Base-by-base conservation (phyloP, 495 filamentous ascomycete genomes). In the Daldinia concentrica region DNA sequence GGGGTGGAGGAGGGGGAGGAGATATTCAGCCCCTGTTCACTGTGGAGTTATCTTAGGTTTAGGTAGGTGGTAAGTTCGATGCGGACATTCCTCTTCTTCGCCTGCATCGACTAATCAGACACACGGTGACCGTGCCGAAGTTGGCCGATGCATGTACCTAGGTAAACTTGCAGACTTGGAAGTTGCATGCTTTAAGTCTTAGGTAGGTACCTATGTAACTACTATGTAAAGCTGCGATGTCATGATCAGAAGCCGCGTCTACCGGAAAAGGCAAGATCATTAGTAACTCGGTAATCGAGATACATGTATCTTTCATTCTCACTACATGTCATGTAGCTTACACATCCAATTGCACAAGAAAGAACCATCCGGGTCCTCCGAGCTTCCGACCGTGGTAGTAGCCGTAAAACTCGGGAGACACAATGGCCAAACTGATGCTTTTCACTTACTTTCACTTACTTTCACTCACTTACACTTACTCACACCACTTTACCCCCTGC, bases 361-460 rank as follows among this genome's bases (percentile, higher is more conserved):
- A 9, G 7, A 9, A 9, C 1, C 43, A 24, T 48, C 43, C 43
- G 43, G 19, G 43, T 48, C 19, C 43, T 48, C 19, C 43, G 9
- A 48, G 43, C 3, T 48, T 8, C 22, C 22, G 19, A 48, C 43
- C 19, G 43, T 9, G 43, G 43, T 1, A 48, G 9, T 12, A 24
- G 9, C 43, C 43, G 43, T 48, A 48, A 24, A 48, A 11, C 43
- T 48, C 43, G 43, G 43, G 43, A 48, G 43, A 48, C 43, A 48
- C 43, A 24, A 48, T 7, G 9, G 7, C 9, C 19, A 12, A 48
- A 24, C 9, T 24, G 19, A 24, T 1, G 43, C 3, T 48, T 48
- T 48, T 12, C 3, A 48, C 19, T 48, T 22, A n/a, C 39, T 39
- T n/a, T n/a, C n/a, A n/a, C n/a, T n/a, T n/a, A n/a, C n/a, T n/a